Conservation (phyloP, 768 basidiomycete genomes). For the Mrakia gelida region DNA sequence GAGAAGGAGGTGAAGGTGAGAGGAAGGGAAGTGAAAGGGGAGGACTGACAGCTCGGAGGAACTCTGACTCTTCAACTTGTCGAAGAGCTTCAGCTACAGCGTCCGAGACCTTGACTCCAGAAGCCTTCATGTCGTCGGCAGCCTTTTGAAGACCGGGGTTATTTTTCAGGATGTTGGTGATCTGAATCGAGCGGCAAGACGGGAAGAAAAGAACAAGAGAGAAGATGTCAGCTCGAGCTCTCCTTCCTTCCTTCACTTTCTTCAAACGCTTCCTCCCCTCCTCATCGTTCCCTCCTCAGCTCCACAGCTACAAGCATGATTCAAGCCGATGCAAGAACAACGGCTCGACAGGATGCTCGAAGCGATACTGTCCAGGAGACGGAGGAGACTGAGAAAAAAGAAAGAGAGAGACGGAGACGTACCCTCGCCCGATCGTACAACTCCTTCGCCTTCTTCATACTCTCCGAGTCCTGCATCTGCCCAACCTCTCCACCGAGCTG, state of each 20-base stretch:
- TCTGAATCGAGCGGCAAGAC: constrained; percentile 47
- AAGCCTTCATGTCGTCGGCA: constrained; percentile 83
- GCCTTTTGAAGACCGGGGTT: constrained; percentile 88
- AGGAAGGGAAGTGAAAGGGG: neutral
- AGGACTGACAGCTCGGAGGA: constrained; percentile 71
- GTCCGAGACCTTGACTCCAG: constrained; percentile 87
- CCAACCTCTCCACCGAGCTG: constrained; percentile 96
- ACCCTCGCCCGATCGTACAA: constrained; percentile 94
- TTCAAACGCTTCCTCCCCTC: neutral
- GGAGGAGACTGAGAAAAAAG: neutral
- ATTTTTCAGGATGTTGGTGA: constrained; percentile 90
- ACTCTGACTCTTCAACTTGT: constrained; percentile 89
- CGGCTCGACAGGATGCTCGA: neutral
- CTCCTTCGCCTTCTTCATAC: constrained; percentile 84
- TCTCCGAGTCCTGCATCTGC: constrained; percentile 93
- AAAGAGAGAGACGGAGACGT: constrained; percentile 40
- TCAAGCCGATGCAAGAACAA: neutral
- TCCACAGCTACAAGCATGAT: no score
- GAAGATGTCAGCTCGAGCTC: constrained; percentile 17
- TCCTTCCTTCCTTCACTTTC: constrained; percentile 1
- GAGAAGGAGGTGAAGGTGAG: neutral
- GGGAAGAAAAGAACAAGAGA: neutral
- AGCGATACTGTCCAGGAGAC: neutral
- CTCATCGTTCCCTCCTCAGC: neutral
- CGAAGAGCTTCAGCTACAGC: constrained; percentile 87